Conservation (phyloP, 2,329 filamentous ascomycete genomes). For the Massarina eburnea region DNA sequence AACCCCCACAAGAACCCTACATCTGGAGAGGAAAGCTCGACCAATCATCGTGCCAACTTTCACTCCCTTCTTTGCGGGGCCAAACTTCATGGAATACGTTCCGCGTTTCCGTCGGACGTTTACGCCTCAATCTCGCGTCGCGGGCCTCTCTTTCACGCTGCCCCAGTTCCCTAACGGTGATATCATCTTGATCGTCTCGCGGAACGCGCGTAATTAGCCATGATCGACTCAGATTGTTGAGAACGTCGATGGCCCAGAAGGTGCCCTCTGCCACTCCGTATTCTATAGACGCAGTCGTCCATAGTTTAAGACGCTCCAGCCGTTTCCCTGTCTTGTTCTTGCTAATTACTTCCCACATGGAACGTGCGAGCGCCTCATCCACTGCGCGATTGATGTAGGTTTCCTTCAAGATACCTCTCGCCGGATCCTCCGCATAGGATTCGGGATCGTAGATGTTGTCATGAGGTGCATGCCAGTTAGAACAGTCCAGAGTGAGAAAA, state of each 20-base stretch:
- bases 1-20: background rate
- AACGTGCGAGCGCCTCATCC: slow-evolving; percentile 20
- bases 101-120: background rate
- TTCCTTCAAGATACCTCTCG: slow-evolving; percentile 14
- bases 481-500: slow-evolving; percentile 19
- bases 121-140: slow-evolving; percentile 1
- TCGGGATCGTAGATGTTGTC: slow-evolving; percentile 13
- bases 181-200: slow-evolving; percentile 14
- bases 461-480: slow-evolving; percentile 11
- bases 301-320: slow-evolving; percentile 21
- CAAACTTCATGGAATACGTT: slow-evolving; percentile 16
- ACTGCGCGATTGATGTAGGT: slow-evolving; percentile 22
- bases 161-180: slow-evolving; percentile 18
- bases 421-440: slow-evolving; percentile 14
- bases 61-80: slow-evolving; percentile 14
- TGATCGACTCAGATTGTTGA: slow-evolving; percentile 19
- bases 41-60: slow-evolving; percentile 19
- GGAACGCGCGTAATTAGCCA: slow-evolving; percentile 22
- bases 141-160: slow-evolving; percentile 10
- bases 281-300: slow-evolving; percentile 14
- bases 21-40: slow-evolving; percentile 21
- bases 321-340: slow-evolving; percentile 16
- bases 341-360: slow-evolving; percentile 19
- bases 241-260: background rate
- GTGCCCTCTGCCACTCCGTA: background rate